Percentiles rank a stretch among this genome's conserved stretches.
phyloP scores from a whole-genome alignment of 1,284 basidiomycete species.

The Thelephora terrestris region DNA sequence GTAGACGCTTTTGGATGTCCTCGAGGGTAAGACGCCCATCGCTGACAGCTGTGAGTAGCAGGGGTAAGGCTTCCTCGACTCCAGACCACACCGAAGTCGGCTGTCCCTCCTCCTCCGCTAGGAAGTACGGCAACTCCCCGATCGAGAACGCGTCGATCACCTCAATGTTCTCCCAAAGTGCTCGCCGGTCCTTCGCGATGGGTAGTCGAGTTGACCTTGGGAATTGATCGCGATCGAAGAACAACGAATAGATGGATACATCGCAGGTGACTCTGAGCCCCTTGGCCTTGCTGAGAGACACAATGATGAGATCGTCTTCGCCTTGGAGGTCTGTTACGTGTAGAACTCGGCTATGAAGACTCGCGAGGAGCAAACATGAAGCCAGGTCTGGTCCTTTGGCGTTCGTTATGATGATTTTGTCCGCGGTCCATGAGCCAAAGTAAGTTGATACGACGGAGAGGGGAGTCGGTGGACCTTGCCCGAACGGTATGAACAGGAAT shows the following conservation, averaged over 20 bases:
- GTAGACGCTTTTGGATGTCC: conserved; percentile 72
- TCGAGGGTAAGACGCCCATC: conserved; percentile 77
- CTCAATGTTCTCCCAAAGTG: conserved; percentile 82
- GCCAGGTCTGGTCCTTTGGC: conserved; percentile 90
- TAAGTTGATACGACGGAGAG: conserved; percentile 71
- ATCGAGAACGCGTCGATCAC: conserved; percentile 90
- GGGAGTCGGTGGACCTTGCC: conserved; percentile 38
- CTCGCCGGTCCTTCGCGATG: conserved; percentile 68
- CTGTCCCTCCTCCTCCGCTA: conserved; percentile 64
- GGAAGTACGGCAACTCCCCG: conserved; percentile 73
- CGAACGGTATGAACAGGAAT: conserved; percentile 79
- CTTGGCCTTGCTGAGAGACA: conserved; percentile 92
- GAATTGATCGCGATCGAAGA: conserved; percentile 78
- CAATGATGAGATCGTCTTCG: conserved; percentile 83
- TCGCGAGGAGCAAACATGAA: conserved; percentile 87
- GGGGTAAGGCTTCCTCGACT: conserved; percentile 79
- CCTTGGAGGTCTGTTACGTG: conserved; percentile 92
- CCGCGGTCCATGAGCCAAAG: conserved; percentile 85
- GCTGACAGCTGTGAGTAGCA: conserved; percentile 82
- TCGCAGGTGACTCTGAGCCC: conserved; percentile 94
- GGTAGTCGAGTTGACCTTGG: conserved; percentile 64
- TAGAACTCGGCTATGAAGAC: conserved; percentile 81
- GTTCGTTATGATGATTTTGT: conserved; percentile 91
- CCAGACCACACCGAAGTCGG: conserved; percentile 68
- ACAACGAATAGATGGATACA: conserved; percentile 87